Evolutionary conservation across 2,329 filamentous ascomycete genomes (phyloP), one percentile per base, ranked within the genome.

Genomic region (Thermomyces lanuginosus): DNA sequence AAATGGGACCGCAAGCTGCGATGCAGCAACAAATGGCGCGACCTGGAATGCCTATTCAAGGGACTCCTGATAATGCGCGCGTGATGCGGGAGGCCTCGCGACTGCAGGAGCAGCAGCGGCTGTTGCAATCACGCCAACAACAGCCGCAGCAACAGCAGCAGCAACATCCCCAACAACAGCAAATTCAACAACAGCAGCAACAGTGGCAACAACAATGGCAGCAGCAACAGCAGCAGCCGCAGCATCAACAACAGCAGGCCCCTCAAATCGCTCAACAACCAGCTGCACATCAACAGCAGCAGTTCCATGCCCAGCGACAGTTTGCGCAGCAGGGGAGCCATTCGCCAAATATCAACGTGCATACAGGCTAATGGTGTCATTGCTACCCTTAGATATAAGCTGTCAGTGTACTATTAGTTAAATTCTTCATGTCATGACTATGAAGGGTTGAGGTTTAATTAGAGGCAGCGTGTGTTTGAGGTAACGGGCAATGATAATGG

Each of bases 111-210:
- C 56, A 57, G 34, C 70, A 72, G 29, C 67, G 70, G 22, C 70
- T 79, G 21, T 64, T 76, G 7, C 72, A 77, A 32, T 53, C 53
- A 26, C 49, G 54, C 15, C 54, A 57, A 26, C 53, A 56, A 28
- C 52, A 50, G 40, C 48, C 42, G 24, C 41, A 45, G 19, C 31
- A 23, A n/a, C 22, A 25, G 9, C 47, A 46, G 39, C 49, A 47
- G 29, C 47, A 54, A 29, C 51, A 54, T 28, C 53, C 56, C 33
- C 42, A 45, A 9, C 46, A 51, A 18, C 55, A 55, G 34, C 53
- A 51, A 21, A 46, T 51, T 19, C 52, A 56, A 46, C 36, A 55
- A 22, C 52, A 55, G 20, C 52, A 50, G 40, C 50, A 44, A 24
- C 40, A 44, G 6, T 71, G 76, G 32, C 51, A 52, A 24, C 50